phyloP scores from a whole-genome alignment of 208 protist genomes.

The Spongospora subterranea region DNA sequence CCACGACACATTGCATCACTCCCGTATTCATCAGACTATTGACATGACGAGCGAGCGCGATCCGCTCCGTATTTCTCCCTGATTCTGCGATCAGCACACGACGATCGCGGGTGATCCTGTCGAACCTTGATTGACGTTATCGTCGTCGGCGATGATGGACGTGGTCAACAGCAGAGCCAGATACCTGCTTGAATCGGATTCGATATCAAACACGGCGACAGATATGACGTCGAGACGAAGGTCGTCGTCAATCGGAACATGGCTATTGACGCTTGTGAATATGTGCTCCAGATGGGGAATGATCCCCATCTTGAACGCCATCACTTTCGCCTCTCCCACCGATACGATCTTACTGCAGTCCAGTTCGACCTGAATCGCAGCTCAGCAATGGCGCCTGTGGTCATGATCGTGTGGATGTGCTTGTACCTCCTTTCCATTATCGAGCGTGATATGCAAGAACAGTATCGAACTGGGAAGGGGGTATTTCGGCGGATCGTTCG shows the following conservation, averaged over 20 bases:
- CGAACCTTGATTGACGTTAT: neutral
- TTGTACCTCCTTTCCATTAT: neutral
- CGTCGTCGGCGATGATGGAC: neutral
- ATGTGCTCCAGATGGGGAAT: neutral
- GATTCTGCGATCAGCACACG: neutral
- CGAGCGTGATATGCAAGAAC: neutral
- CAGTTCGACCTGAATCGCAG: slow-evolving; percentile 21
- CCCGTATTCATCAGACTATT: neutral
- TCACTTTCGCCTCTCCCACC: slow-evolving; percentile 2
- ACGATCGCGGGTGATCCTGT: neutral
- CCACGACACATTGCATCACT: neutral
- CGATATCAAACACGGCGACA: neutral
- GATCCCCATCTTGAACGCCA: neutral
- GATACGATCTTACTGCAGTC: neutral
- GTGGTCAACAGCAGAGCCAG: neutral
- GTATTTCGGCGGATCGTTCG: neutral
- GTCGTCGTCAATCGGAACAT: slow-evolving; percentile 1
- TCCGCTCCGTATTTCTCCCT: neutral
- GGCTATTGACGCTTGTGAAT: neutral
- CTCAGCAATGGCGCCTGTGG: neutral
- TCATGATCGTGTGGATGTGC: neutral
- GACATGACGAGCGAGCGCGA: neutral
- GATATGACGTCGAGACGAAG: slow-evolving; percentile 4
- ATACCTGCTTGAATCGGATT: neutral
- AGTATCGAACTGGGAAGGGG: neutral